Conservation (phyloP, 768 basidiomycete genomes). For the Mycena vulgaris region DNA sequence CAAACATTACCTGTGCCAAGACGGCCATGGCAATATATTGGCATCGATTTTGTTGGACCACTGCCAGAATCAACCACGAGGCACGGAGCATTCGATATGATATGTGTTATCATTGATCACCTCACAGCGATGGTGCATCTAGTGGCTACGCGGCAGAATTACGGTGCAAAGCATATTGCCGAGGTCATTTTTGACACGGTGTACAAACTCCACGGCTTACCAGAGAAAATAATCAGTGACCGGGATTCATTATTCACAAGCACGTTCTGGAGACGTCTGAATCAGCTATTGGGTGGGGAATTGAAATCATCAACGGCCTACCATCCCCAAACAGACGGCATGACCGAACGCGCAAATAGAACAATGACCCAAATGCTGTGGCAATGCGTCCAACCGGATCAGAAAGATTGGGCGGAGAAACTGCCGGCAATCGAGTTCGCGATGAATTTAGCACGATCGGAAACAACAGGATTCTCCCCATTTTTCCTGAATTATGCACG, state of each 20-base stretch:
- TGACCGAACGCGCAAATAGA: no score
- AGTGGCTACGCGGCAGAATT: conserved; percentile 38
- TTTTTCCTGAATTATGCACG: no score
- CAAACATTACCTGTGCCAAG: conserved; percentile 35
- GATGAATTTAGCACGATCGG: conserved; percentile 19
- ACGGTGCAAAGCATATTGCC: conserved; percentile 39
- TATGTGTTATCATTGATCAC: conserved; percentile 42
- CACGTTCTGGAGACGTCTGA: no score
- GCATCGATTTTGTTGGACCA: conserved; percentile 46
- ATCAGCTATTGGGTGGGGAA: no score
- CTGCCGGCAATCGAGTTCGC: conserved; percentile 19
- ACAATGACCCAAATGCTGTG: no score
- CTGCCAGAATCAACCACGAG: conserved; percentile 39
- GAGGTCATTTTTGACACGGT: conserved; percentile 35
- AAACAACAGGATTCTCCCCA: background rate
- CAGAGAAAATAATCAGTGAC: conserved; percentile 33
- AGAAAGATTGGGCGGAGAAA: conserved; percentile 14
- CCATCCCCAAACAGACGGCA: no score
- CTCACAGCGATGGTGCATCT: conserved; percentile 45
- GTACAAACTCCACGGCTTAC: conserved; percentile 36
- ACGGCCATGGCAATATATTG: conserved; percentile 44
- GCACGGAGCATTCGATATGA: conserved; percentile 42
- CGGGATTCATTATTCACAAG: background rate
- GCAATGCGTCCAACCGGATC: background rate
- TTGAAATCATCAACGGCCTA: no score